Conservation (phyloP, 2,329 filamentous ascomycete genomes). For the Cordyceps farinosa region DNA sequence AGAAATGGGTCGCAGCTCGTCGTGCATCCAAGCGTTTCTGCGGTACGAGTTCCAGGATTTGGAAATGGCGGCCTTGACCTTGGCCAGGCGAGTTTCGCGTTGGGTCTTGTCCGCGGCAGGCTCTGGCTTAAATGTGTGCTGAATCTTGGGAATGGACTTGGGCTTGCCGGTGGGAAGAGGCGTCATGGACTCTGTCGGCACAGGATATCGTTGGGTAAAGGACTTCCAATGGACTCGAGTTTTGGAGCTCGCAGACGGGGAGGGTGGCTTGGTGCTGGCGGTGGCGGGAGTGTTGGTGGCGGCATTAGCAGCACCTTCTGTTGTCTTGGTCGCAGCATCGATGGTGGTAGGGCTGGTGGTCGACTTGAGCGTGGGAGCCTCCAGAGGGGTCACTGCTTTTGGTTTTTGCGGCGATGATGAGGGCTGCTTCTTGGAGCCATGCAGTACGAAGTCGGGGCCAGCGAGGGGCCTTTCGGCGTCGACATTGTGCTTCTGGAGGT, state of each 20-base stretch:
- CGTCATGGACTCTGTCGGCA: constrained; percentile 67
- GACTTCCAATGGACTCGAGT: constrained; percentile 63
- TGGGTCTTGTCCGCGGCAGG: constrained; percentile 54
- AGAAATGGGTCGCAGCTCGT: constrained; percentile 75
- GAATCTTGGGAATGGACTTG: constrained; percentile 70
- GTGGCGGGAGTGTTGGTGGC: background rate
- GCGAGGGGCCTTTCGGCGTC: constrained; percentile 1
- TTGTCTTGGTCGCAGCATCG: background rate
- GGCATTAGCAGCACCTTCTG: background rate
- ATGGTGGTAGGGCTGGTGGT: background rate
- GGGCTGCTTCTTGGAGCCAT: background rate
- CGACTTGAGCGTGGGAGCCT: background rate
- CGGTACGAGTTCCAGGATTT: constrained; percentile 82
- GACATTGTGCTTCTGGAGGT: constrained; percentile 5
- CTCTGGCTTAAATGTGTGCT: constrained; percentile 69
- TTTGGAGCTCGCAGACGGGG: background rate
- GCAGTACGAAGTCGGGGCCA: background rate
- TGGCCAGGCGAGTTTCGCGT: constrained; percentile 60
- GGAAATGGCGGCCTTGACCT: constrained; percentile 70
- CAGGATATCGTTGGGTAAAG: constrained; percentile 71
- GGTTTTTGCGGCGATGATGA: background rate
- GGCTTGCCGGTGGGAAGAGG: constrained; percentile 69
- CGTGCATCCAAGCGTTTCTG: constrained; percentile 75
- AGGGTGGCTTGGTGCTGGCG: background rate
- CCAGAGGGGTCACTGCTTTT: background rate